Percentiles rank a stretch among this genome's conserved stretches.
phyloP scores from a whole-genome alignment of 140 eudicot species.

The Oenanthe javanica region DNA sequence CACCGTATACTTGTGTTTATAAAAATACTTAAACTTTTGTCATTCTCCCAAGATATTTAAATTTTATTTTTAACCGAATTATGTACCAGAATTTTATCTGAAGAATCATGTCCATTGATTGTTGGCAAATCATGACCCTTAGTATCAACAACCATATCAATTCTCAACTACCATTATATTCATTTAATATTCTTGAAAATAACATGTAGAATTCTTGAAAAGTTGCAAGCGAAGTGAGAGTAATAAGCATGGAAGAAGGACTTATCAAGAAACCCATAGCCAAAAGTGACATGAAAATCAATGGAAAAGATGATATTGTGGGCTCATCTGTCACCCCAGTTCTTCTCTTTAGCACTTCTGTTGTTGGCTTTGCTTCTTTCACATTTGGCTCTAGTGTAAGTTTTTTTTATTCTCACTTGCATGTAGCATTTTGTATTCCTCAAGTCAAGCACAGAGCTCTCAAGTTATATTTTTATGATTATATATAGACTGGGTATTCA shows the following conservation, averaged over 20 bases:
- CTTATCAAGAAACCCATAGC: neutral
- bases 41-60: too few species aligned
- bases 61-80: neutral
- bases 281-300: neutral
- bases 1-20: too few species aligned
- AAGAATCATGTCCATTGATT: neutral
- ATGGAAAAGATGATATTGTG: neutral
- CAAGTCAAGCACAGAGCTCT: neutral
- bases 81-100: too few species aligned
- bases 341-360: constrained; percentile 11
- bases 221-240: neutral
- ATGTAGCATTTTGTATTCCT: neutral
- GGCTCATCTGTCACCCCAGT: constrained; percentile 3
- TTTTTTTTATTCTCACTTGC: neutral
- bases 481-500: constrained; percentile 11
- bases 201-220: neutral
- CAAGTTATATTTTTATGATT: neutral
- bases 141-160: neutral
- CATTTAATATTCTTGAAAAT: neutral
- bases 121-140: neutral
- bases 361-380: constrained; percentile 16
- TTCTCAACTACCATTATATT: neutral
- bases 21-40: too few species aligned
- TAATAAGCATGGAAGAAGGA: constrained; percentile 10
- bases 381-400: constrained; percentile 21